Conservation (phyloP, 176 grass and related monocot genomes). For the Paspalum vaginatum region DNA sequence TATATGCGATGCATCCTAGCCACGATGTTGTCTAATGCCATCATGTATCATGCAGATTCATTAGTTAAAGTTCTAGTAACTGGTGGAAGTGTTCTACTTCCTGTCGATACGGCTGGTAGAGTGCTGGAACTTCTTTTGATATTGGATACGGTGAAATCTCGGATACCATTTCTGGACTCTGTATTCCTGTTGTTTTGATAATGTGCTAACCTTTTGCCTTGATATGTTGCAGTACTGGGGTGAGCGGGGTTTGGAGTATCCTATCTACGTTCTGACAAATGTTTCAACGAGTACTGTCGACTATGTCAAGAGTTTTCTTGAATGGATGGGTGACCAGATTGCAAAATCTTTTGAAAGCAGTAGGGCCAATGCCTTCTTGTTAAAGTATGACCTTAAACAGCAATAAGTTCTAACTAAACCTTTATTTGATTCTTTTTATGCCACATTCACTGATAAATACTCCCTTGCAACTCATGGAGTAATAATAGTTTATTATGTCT, state of each 20-base stretch:
- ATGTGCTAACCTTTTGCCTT: slow-evolving; percentile 43
- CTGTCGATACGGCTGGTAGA: slow-evolving; percentile 95
- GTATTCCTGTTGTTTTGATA: slow-evolving; percentile 8
- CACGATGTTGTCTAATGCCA: slow-evolving; percentile 2
- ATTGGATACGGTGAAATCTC: slow-evolving; percentile 73
- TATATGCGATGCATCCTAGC: not conserved
- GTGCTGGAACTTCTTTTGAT: slow-evolving; percentile 91
- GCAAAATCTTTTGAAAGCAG: slow-evolving; percentile 88
- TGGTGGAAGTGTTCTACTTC: slow-evolving; percentile 84
- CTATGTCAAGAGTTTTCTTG: slow-evolving; percentile 99
- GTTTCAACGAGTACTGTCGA: slow-evolving; percentile 88
- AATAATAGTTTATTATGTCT: slow-evolving; percentile 5
- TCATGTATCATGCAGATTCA: slow-evolving; percentile 63
- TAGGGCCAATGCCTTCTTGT: slow-evolving; percentile 85
- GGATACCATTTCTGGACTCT: not conserved
- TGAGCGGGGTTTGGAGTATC: slow-evolving; percentile 70
- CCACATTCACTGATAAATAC: not conserved
- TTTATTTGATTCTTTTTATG: slow-evolving; percentile 20
- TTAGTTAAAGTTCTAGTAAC: slow-evolving; percentile 69
- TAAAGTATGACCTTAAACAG: slow-evolving; percentile 55
- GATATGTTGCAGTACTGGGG: slow-evolving; percentile 82
- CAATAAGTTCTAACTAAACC: not conserved
- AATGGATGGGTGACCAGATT: slow-evolving; percentile 97
- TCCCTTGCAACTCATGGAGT: slow-evolving; percentile 8
- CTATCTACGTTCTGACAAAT: slow-evolving; percentile 96